Conservation (phyloP, 2,329 filamentous ascomycete genomes). For the Ascochyta fabae region DNA sequence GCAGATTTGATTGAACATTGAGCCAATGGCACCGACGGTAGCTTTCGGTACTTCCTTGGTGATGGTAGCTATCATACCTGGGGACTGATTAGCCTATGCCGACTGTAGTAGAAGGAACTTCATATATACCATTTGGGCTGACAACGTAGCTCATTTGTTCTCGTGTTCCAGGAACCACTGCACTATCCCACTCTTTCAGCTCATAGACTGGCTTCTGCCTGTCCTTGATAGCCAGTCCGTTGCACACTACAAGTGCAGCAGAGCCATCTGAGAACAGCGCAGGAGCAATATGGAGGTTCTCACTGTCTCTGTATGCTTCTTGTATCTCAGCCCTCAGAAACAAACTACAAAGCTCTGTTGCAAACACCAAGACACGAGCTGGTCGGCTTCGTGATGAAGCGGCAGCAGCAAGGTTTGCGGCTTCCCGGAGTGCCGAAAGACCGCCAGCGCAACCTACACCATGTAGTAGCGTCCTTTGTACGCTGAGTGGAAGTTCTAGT, state of each 20-base stretch:
- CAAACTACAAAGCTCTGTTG: conserved; percentile 61
- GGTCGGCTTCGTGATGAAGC: conserved; percentile 64
- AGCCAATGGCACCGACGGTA: conserved; percentile 30
- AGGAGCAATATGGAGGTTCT: conserved; percentile 69
- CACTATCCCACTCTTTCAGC: conserved; percentile 70
- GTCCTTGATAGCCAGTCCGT: conserved; percentile 60
- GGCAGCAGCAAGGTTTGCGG: conserved; percentile 70
- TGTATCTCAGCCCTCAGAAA: conserved; percentile 70
- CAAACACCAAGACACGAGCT: conserved; percentile 69
- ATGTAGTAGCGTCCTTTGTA: conserved; percentile 45
- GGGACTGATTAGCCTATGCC: not conserved
- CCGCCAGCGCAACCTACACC: conserved; percentile 52
- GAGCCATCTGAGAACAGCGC: conserved; percentile 74
- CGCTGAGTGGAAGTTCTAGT: conserved; percentile 37
- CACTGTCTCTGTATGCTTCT: conserved; percentile 55
- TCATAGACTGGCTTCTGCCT: conserved; percentile 58
- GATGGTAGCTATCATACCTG: conserved; percentile 31
- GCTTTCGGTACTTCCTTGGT: conserved; percentile 31
- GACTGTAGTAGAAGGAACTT: not conserved
- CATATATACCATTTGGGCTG: conserved; percentile 62
- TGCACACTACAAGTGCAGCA: conserved; percentile 69
- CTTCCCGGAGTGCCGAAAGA: conserved; percentile 48
- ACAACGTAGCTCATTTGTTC: conserved; percentile 70
- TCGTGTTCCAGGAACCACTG: conserved; percentile 67
- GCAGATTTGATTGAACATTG: conserved; percentile 41